Evolutionary conservation across 441 rosid species (phyloP).

Genomic region (Pelargonium myrrhifolium): DNA sequence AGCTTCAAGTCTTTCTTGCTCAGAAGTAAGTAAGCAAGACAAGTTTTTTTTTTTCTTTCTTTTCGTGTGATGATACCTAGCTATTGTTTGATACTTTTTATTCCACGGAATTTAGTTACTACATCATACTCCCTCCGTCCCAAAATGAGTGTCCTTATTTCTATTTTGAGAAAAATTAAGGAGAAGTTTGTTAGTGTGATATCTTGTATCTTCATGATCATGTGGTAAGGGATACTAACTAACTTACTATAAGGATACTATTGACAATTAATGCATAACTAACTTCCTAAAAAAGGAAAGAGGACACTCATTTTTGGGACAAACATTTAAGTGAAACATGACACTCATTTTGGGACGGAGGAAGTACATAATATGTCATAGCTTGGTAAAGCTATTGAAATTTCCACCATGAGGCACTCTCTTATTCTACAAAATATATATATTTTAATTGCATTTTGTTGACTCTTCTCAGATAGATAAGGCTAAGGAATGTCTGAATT

Average conservation of each 20-base stretch:
- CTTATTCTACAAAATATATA: neutral
- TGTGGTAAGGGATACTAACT: too few relatives aligned
- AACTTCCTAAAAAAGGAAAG: too few relatives aligned
- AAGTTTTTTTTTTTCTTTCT: slow-evolving; percentile 5
- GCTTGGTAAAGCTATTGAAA: neutral
- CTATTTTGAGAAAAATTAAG: too few relatives aligned
- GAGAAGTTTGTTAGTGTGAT: too few relatives aligned
- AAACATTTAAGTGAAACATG: too few relatives aligned
- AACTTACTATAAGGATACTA: too few relatives aligned
- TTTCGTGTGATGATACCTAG: slow-evolving; percentile 10
- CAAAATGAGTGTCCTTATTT: too few relatives aligned
- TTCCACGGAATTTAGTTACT: neutral
- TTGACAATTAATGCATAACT: too few relatives aligned
- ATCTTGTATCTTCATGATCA: too few relatives aligned
- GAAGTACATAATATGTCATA: neutral
- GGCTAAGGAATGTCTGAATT: slow-evolving; percentile 90
- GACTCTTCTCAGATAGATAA: slow-evolving; percentile 73
- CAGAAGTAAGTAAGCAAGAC: slow-evolving; percentile 56
- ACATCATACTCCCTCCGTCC: neutral
- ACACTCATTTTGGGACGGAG: too few relatives aligned
- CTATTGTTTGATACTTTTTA: slow-evolving; percentile 6
- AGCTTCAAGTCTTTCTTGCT: slow-evolving; percentile 79
- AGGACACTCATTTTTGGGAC: too few relatives aligned
- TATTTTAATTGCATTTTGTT: slow-evolving; percentile 12
- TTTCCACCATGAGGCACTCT: neutral